phyloP scores from a whole-genome alignment of 148 eudicot species.

The Linanthus parryae region DNA sequence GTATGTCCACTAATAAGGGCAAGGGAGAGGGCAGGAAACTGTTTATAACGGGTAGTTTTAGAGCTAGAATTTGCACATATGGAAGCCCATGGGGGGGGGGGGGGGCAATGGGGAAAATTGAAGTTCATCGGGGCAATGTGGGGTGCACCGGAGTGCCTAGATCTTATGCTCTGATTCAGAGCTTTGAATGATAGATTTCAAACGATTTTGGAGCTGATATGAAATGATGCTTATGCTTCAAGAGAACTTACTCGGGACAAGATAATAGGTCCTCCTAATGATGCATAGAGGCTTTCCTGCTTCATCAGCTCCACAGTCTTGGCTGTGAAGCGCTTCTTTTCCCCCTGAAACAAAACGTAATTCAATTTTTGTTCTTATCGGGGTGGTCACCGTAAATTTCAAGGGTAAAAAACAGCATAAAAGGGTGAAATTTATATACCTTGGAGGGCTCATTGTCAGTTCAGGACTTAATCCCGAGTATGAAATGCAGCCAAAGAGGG shows the following conservation, averaged over 20 bases:
- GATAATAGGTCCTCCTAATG: constrained; percentile 92
- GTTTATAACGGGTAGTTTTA: no score
- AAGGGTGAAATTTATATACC: constrained; percentile 27
- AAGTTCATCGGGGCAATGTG: no score
- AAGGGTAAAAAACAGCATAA: neutral
- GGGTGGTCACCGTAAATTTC: neutral
- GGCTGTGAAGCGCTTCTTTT: constrained; percentile 84
- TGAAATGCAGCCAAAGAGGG: constrained; percentile 92
- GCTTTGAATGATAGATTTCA: no score
- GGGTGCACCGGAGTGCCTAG: no score
- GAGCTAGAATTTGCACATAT: no score
- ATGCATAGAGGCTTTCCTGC: constrained; percentile 68
- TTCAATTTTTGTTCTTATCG: neutral
- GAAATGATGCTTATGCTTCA: no score
- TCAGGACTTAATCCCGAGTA: constrained; percentile 69
- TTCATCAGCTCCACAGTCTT: constrained; percentile 83
- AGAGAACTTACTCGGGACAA: constrained; percentile 73
- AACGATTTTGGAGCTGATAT: no score
- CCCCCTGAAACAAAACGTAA: constrained; percentile 35
- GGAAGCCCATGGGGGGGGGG: no score
- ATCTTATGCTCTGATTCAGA: no score
- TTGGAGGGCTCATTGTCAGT: constrained; percentile 82
- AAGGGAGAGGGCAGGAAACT: no score
- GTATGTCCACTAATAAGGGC: no score
- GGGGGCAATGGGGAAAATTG: no score